These are phyloP conservation scores for Primulina tabacum DNA, from an alignment of 257 asterid genomes.

Conservation along the genomic window DNA sequence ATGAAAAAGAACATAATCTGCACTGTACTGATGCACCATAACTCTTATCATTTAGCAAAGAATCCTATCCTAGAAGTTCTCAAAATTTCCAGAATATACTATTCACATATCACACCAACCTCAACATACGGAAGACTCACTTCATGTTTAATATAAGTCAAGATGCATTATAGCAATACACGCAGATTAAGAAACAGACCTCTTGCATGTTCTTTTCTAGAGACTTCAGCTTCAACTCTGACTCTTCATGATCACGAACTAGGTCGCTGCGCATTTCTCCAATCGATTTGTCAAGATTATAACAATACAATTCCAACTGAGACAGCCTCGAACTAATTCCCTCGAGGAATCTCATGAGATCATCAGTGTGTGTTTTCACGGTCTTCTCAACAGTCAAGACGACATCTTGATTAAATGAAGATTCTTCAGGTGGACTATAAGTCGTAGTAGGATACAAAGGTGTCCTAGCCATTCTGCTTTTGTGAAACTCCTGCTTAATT, in stretches of 20 bases:
- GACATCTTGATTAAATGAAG: slow-evolving; percentile 69
- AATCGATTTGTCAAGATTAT: slow-evolving; percentile 86
- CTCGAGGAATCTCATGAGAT: slow-evolving; percentile 90
- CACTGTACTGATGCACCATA: not conserved
- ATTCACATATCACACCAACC: not conserved
- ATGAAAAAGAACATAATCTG: not conserved
- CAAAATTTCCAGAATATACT: too few species aligned
- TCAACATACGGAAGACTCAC: not conserved
- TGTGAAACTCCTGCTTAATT: slow-evolving; percentile 66
- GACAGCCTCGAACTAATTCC: slow-evolving; percentile 94
- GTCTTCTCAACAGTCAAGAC: slow-evolving; percentile 58
- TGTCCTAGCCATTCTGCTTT: slow-evolving; percentile 73
- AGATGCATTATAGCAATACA: slow-evolving; percentile 6
- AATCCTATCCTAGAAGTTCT: not conserved
- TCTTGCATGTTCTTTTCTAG: slow-evolving; percentile 87
- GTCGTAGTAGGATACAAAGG: slow-evolving; percentile 57
- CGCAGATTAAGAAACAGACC: slow-evolving; percentile 40
- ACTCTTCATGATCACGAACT: slow-evolving; percentile 70
- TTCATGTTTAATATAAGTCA: not conserved
- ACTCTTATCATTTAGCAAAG: not conserved
- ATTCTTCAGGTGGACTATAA: slow-evolving; percentile 77
- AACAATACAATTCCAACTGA: slow-evolving; percentile 84
- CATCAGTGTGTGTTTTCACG: slow-evolving; percentile 84
- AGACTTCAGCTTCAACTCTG: slow-evolving; percentile 75
- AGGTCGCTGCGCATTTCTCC: slow-evolving; percentile 88